Base-by-base conservation (phyloP, 257 asterid genomes). In the Echium plantagineum region DNA sequence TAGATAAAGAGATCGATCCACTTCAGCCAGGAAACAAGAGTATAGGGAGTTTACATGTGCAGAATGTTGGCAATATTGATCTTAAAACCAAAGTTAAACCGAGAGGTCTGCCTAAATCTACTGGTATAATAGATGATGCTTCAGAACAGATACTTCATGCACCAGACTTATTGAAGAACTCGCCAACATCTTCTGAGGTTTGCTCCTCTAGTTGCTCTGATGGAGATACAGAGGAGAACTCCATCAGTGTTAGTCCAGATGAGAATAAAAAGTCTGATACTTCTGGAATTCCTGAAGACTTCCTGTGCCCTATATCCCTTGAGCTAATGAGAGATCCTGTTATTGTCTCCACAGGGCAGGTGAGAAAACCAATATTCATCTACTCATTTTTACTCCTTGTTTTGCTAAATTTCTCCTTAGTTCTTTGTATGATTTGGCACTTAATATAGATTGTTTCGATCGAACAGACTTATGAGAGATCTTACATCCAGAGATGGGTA, bases 291-390 rank as follows among this genome's bases (percentile, higher is more conserved):
- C 98, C 95, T 4, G 88, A 75, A 18, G 98, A 91, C 71, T 89
- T 82, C 64, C 89, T 67, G 35, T 91, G 98, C 71, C 98, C 98
- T n/a, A 86, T 91, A 60, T 85, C 98, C 26, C 94, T 91, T 60
- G 98, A 91, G 66, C 81, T 91, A 57, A 88, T 91, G 98, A 79
- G 90, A 75, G 95, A 91, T 75, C 98, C 98, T 1, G 98, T 91
- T 52, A 84, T 88, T 74, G 97, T 86, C 48, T 83, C 97, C 52
- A 91, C 98, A 0, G 98, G 84, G 46, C 84, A 79, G 84, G 81
- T 73, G 63, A 7, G 24, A 7, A 24, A 24, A 69, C 46, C 38
- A 9, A 32, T 55, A 21, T 7, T 17, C 9, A 38, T 6, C 63
- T 19, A 54, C 30, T 21, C 26, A 15, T 26, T 26, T 18, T 49